These are phyloP conservation scores for Phytophthora ohioensis DNA, from an alignment of 352 stramenopile genomes.

Conservation along the genomic window DNA sequence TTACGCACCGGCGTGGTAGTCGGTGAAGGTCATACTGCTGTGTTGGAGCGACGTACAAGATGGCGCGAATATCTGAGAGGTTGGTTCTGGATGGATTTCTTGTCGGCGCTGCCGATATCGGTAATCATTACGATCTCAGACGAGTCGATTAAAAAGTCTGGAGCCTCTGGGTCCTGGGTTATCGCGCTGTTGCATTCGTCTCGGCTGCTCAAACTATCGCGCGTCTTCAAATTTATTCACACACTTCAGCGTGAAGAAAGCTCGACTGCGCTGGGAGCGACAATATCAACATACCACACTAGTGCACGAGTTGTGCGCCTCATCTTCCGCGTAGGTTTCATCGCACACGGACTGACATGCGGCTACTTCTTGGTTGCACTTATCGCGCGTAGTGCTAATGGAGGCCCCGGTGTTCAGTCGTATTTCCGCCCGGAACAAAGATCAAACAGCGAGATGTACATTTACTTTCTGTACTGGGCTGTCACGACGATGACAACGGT, in stretches of 20 bases:
- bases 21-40: conserved; percentile 45
- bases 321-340: conserved; percentile 70
- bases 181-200: conserved; percentile 74
- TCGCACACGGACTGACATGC: conserved; percentile 65
- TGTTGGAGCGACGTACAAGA: conserved; percentile 40
- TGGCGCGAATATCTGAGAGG: conserved; percentile 60
- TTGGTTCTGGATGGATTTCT: conserved; percentile 80
- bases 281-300: conserved; percentile 55
- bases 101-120: conserved; percentile 68
- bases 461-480: conserved; percentile 82
- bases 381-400: conserved; percentile 31
- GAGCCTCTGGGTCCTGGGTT: conserved; percentile 24
- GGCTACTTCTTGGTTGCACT: conserved; percentile 71
- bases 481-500: conserved; percentile 85
- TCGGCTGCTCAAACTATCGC: conserved; percentile 85
- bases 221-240: conserved; percentile 89
- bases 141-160: conserved; percentile 22
- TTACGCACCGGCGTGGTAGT: conserved; percentile 56
- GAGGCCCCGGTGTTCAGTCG: conserved; percentile 12
- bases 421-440: conserved; percentile 32
- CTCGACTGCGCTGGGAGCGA: conserved; percentile 41
- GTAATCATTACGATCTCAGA: conserved; percentile 39
- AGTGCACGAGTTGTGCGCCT: conserved; percentile 65
- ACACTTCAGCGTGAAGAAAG: conserved; percentile 62
- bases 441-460: conserved; percentile 61